Base-by-base conservation (phyloP, 1,284 basidiomycete genomes). In the Sanghuangporus weigelae region DNA sequence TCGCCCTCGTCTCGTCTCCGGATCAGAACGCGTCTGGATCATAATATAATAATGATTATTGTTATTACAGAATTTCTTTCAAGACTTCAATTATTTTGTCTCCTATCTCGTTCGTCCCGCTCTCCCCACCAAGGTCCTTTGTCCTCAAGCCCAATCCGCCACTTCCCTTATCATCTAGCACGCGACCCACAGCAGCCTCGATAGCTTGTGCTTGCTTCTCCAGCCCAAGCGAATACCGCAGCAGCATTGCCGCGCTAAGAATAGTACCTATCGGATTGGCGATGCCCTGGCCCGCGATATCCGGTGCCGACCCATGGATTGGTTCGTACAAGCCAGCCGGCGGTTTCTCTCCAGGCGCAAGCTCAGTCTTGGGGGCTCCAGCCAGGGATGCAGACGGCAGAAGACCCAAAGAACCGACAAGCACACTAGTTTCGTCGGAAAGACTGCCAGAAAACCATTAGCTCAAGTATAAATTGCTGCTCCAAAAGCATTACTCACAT, bases 191-290 rank as follows among this genome's bases (percentile, higher is more conserved):
- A 8, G 96, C 95, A 48, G 79, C 75, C 75, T 99, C 97, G 67
- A 99, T 89, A 31, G 90, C 86, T 57, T 83, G 81, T 1, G 96
- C 96, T 69, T 92, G 86, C 67, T 82, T 84, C 66, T 93, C 90
- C 63, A 95, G 81, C 26, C 93, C 93, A 42, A 98, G 87, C 48
- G 96, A 98, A 78, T 98, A 99, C 57, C 96, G 86, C 62, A 98
- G 83, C 65, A 98, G 88, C 89, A 99, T 89, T 2, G 96, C 96
- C 4, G 92, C 93, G 62, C 95, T 97, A 63, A 99, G 88, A 73
- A 99, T 98, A 16, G 96, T 98, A 58, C 96, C 97, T 69, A 99
- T 86, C 38, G 96, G 96, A 77, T 98, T 99, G 67, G 96, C 96
- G 71, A 98, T 95, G 38, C 93, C 93, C 74, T 93, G 81, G 1